Evolutionary conservation across 2,329 filamentous ascomycete species (phyloP).

Genomic region (Apiospora saccharicola): DNA sequence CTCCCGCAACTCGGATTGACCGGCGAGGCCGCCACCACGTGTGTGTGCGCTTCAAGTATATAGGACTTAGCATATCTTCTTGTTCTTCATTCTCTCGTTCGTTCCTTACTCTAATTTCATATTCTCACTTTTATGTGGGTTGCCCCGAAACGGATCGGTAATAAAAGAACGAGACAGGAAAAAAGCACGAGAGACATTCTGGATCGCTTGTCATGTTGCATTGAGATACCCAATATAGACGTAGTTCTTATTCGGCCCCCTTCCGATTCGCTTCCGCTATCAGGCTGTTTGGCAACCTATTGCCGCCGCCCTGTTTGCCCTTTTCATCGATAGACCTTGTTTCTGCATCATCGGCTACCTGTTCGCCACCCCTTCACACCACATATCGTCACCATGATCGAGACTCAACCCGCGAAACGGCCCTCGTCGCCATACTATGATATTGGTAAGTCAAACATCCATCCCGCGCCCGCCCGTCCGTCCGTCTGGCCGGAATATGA

Average conservation of each 20-base stretch:
- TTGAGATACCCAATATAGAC: conserved; percentile 25
- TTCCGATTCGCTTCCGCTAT: conserved; percentile 18
- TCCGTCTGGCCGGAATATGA: neutral
- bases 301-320: conserved; percentile 2
- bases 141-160: neutral
- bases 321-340: conserved; percentile 5
- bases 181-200: neutral
- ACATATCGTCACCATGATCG: conserved; percentile 32
- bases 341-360: neutral
- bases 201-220: conserved; percentile 14
- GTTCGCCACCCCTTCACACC: conserved; percentile 8
- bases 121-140: neutral
- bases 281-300: conserved; percentile 17
- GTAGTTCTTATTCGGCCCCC: conserved; percentile 13
- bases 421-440: conserved; percentile 47
- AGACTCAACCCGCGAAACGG: conserved; percentile 32
- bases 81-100: neutral
- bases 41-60: neutral
- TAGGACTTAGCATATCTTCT: neutral
- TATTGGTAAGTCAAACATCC: conserved; percentile 47
- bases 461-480: neutral
- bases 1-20: neutral
- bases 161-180: neutral
- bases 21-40: conserved; percentile 2
- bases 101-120: neutral